A percentile compares a stretch with the other conserved stretches of the same genome.
phyloP scores from a whole-genome alignment of 2,329 filamentous ascomycete genomes.

The Delphinella strobiligena region DNA sequence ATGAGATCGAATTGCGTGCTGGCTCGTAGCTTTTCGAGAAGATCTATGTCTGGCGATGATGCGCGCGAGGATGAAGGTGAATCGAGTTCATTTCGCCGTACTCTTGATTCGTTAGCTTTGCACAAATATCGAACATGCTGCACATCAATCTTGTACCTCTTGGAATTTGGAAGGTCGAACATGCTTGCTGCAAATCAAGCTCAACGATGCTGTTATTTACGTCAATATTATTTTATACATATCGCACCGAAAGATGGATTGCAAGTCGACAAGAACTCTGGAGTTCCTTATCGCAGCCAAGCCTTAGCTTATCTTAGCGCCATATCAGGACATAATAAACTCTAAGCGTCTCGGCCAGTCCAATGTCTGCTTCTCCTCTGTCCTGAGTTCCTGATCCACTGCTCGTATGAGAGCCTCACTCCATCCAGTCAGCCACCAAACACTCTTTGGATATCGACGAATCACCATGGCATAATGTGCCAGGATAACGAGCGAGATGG shows the following conservation, averaged over 20 bases:
- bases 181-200: too few species aligned
- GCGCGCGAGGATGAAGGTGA: conserved; percentile 1
- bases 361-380: neutral
- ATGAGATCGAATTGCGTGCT: conserved; percentile 3
- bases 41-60: conserved; percentile 1
- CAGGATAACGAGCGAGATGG: conserved; percentile 13
- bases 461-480: conserved; percentile 12
- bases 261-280: neutral
- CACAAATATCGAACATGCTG: neutral
- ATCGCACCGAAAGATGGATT: too few species aligned
- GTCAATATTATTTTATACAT: too few species aligned
- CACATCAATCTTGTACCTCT: neutral
- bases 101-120: conserved; percentile 1
- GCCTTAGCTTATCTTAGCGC: neutral
- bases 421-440: conserved; percentile 17
- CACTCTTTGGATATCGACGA: conserved; percentile 9
- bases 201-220: too few species aligned
- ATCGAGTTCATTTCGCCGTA: conserved; percentile 4
- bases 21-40: conserved; percentile 4
- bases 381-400: conserved; percentile 7
- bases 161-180: conserved; percentile 2
- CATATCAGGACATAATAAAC: neutral
- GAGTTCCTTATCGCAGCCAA: neutral
- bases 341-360: neutral
- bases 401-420: conserved; percentile 12